These are phyloP conservation scores for Rhodocollybia butyracea DNA, from an alignment of 768 basidiomycete genomes.

Conservation along the genomic window DNA sequence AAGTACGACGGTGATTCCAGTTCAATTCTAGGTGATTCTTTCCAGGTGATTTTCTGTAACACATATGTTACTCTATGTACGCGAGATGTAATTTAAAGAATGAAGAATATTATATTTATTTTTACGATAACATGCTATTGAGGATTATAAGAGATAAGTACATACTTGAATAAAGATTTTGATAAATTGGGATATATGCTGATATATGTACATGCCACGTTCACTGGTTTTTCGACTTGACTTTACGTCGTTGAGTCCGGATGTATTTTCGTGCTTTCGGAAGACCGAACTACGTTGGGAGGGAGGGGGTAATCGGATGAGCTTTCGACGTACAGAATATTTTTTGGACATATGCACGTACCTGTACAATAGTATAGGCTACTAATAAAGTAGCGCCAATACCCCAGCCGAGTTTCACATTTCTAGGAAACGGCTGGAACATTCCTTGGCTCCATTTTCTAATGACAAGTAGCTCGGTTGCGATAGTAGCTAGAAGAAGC, in stretches of 20 bases:
- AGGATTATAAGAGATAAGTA: no score
- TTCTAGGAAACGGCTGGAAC: slow-evolving; percentile 62
- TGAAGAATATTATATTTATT: background rate
- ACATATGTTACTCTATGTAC: background rate
- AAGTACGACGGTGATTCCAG: slow-evolving; percentile 6
- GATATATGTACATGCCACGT: background rate
- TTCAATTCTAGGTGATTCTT: no score
- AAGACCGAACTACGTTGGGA: slow-evolving; percentile 78
- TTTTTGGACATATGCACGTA: slow-evolving; percentile 29
- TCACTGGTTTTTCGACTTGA: slow-evolving; percentile 28
- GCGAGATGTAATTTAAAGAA: background rate
- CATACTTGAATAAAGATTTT: no score
- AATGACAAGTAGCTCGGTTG: slow-evolving; percentile 79
- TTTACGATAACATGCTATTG: background rate
- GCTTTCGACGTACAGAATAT: slow-evolving; percentile 9
- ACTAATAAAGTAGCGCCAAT: slow-evolving; percentile 55
- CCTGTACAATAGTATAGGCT: slow-evolving; percentile 67
- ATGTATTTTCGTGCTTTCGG: slow-evolving; percentile 55
- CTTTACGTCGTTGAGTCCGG: slow-evolving; percentile 31
- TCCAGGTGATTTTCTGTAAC: no score
- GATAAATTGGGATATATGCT: background rate
- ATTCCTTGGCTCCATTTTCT: slow-evolving; percentile 78
- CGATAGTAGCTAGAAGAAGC: slow-evolving; percentile 81
- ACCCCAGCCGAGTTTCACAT: slow-evolving; percentile 68
- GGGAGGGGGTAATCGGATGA: slow-evolving; percentile 16